These are phyloP conservation scores for Pichia sorboxylosa DNA, from an alignment of 1,139 yeast species.

Conservation along the genomic window DNA sequence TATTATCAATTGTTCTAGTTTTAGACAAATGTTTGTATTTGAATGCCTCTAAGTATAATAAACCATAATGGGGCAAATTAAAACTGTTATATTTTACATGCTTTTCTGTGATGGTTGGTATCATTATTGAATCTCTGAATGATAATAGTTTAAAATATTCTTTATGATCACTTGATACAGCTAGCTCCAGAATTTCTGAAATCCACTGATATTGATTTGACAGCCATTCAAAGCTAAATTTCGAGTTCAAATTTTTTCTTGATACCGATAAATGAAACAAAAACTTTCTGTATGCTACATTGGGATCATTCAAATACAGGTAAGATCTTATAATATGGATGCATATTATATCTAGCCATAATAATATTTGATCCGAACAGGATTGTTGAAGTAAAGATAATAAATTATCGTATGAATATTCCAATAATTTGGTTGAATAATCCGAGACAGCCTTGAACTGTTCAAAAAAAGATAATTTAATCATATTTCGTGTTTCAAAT, in stretches of 20 bases:
- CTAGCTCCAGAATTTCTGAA: background rate
- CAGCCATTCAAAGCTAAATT: background rate
- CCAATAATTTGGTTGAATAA: slow-evolving; percentile 32
- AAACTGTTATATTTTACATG: slow-evolving; percentile 3
- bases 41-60: slow-evolving; percentile 31
- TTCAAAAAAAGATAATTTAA: slow-evolving; percentile 37
- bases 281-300: slow-evolving; percentile 53
- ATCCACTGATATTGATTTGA: background rate
- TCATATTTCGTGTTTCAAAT: slow-evolving; percentile 39
- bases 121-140: background rate
- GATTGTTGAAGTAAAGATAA: too few species aligned
- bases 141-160: background rate
- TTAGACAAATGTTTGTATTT: too few species aligned
- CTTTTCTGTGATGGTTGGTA: background rate
- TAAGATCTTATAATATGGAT: slow-evolving; percentile 53
- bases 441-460: slow-evolving; percentile 38
- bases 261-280: slow-evolving; percentile 36
- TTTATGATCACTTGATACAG: too few species aligned
- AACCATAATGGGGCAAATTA: slow-evolving; percentile 37
- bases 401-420: slow-evolving; percentile 8
- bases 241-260: too few species aligned
- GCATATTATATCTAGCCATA: slow-evolving; percentile 46
- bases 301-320: slow-evolving; percentile 43
- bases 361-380: too few species aligned
- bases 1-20: too few species aligned